phyloP scores from a whole-genome alignment of 1,284 basidiomycete species.

The Phylloporus sp. region DNA sequence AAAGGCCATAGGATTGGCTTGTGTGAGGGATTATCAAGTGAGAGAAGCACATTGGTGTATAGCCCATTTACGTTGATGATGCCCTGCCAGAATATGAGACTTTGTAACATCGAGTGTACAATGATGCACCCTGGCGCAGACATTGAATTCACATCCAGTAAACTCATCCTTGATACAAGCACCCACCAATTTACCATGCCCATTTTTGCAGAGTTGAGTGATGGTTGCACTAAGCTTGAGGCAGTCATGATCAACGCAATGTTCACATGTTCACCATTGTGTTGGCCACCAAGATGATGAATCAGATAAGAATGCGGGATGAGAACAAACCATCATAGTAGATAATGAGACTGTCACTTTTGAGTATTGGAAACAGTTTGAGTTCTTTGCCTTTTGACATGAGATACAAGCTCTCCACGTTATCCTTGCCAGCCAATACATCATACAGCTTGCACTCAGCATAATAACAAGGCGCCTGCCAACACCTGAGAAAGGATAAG shows the following conservation, averaged over 20 bases:
- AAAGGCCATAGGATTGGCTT: slow-evolving; percentile 92
- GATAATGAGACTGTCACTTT: slow-evolving; percentile 91
- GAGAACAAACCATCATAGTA: slow-evolving; percentile 87
- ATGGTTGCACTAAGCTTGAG: slow-evolving; percentile 91
- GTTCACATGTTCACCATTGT: slow-evolving; percentile 99
- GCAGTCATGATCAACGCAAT: slow-evolving; percentile 94
- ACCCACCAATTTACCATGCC: slow-evolving; percentile 71
- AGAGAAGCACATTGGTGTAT: slow-evolving; percentile 88
- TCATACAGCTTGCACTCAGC: slow-evolving; percentile 99
- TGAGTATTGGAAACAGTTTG: slow-evolving; percentile 96
- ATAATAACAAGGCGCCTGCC: slow-evolving; percentile 98
- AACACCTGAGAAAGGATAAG: slow-evolving; percentile 66
- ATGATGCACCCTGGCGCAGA: slow-evolving; percentile 77
- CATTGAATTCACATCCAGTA: slow-evolving; percentile 84
- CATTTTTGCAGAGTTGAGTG: slow-evolving; percentile 77
- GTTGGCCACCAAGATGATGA: slow-evolving; percentile 67
- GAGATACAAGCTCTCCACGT: slow-evolving; percentile 95
- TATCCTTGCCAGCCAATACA: slow-evolving; percentile 92
- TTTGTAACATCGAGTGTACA: background rate
- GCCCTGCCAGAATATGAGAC: slow-evolving; percentile 57
- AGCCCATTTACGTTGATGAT: slow-evolving; percentile 98
- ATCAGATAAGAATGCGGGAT: background rate
- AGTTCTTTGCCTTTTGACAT: slow-evolving; percentile 94
- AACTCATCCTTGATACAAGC: slow-evolving; percentile 85
- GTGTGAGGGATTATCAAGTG: slow-evolving; percentile 85